Base-by-base conservation (phyloP, 257 asterid genomes). In the Solanum megistacrolobum region DNA sequence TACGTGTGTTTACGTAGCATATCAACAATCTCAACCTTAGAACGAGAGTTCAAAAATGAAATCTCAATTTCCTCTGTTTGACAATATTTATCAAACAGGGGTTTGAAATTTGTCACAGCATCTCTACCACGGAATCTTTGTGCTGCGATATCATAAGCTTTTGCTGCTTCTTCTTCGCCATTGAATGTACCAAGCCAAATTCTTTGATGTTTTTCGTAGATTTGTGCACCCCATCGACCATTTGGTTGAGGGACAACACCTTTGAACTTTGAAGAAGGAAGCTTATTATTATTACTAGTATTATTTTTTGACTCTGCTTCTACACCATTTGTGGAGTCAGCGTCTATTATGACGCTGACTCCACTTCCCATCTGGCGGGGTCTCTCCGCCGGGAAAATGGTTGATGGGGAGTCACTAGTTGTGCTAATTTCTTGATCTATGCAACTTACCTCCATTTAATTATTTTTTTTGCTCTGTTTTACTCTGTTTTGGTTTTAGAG, bases 181-280 rank as follows among this genome's bases (percentile, higher is more conserved):
- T 92, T 93, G 92, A 92, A 94, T 6, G 96, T 94, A 6, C 98
- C 96, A 1, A 93, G 71, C 95, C 96, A 93, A 13, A 93, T 95
- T 27, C 96, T 16, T 21, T 94, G 98, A 88, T 95, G 98, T 87
- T 95, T 97, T 68, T 94, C 98, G 89, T 94, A 95, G 87, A 96
- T 96, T 91, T 96, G 99, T 0, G 98, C 98, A 5, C 98, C 99
- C 99, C 99, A 96, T 76, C 99, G 74, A 10, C 99, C 99, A 74
- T 96, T 96, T 2, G 99, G 99, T 90, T 96, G 99, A 4, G 99
- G 99, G 11, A 96, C 99, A 0, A 96, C 98, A 41, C 98, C 98
- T 91, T 96, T 96, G 92, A 90, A 96, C 75, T 90, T 88, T 1
- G 99, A 96, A 1, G 98, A 96, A 0, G 96, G 98, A 5, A 96